phyloP scores from a whole-genome alignment of 768 basidiomycete species.

The Podaxis mareebaensis region DNA sequence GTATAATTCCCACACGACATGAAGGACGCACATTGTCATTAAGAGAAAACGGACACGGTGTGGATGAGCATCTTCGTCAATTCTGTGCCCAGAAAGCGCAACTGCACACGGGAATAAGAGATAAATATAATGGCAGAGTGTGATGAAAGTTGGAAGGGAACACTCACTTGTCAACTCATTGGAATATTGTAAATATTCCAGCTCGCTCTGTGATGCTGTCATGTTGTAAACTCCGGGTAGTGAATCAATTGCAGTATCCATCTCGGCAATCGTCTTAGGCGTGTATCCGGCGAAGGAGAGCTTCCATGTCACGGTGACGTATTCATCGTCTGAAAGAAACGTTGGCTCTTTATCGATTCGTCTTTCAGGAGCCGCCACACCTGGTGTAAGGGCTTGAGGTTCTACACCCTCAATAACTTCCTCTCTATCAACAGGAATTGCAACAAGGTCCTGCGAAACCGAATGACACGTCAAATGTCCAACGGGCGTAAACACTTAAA shows the following conservation, averaged over 20 bases:
- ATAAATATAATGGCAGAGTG: too few relatives aligned
- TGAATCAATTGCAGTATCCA: constrained; percentile 17
- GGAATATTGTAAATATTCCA: constrained; percentile 21
- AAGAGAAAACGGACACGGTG: constrained; percentile 20
- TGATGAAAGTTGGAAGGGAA: too few relatives aligned
- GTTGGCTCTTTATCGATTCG: background rate
- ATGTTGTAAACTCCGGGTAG: constrained; percentile 15
- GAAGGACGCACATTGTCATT: constrained; percentile 11
- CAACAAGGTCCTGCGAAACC: constrained; percentile 29
- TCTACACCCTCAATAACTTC: constrained; percentile 21
- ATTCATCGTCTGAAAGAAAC: constrained; percentile 21
- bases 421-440: constrained; percentile 33
- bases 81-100: constrained; percentile 28
- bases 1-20: background rate
- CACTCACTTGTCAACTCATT: constrained; percentile 28
- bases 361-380: background rate
- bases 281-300: constrained; percentile 29
- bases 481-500: background rate
- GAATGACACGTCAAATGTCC: background rate
- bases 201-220: constrained; percentile 24
- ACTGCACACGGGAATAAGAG: constrained; percentile 10
- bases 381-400: background rate
- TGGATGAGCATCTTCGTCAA: constrained; percentile 30
- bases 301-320: constrained; percentile 34
- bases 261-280: constrained; percentile 22